Evolutionary conservation across 768 basidiomycete genomes (phyloP).

Genomic region (Boletales sp.): DNA sequence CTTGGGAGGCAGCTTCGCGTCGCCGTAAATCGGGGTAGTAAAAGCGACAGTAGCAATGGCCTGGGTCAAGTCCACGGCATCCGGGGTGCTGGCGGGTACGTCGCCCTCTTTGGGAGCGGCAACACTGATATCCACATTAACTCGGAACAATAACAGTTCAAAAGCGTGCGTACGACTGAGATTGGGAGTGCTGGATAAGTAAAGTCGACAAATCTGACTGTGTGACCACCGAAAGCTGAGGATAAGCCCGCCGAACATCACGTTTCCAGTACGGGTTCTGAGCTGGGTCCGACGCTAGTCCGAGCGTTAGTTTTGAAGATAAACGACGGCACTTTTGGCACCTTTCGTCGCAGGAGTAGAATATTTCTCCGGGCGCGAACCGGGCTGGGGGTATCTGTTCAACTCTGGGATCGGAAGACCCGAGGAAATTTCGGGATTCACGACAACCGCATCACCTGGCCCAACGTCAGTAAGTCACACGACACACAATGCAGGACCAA

Average conservation of each 20-base stretch:
- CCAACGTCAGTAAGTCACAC: constrained; percentile 2
- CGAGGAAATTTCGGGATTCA: constrained; percentile 88
- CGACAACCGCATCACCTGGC: constrained; percentile 75
- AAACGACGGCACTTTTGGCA: constrained; percentile 22
- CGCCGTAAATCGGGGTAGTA: constrained; percentile 54
- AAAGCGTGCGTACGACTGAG: constrained; percentile 52
- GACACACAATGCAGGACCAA: background rate
- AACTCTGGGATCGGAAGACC: constrained; percentile 75
- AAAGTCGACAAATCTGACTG: constrained; percentile 78
- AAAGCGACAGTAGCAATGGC: constrained; percentile 68
- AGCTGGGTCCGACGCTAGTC: constrained; percentile 77
- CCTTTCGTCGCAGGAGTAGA: constrained; percentile 88
- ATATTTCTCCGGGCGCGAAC: constrained; percentile 82
- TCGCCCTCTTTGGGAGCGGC: constrained; percentile 45
- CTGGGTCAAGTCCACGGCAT: constrained; percentile 59
- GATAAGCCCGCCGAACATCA: constrained; percentile 88
- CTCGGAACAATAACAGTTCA: background rate
- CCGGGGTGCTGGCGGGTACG: constrained; percentile 43
- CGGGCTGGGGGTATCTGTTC: constrained; percentile 84
- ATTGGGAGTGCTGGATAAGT: constrained; percentile 73
- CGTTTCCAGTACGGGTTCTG: constrained; percentile 96
- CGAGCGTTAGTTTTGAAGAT: constrained; percentile 8
- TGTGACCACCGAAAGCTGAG: constrained; percentile 86
- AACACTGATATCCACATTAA: constrained; percentile 39
- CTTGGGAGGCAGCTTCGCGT: constrained; percentile 66